phyloP scores from a whole-genome alignment of 176 grass and related monocot genomes.

The Aegilops speltoides region DNA sequence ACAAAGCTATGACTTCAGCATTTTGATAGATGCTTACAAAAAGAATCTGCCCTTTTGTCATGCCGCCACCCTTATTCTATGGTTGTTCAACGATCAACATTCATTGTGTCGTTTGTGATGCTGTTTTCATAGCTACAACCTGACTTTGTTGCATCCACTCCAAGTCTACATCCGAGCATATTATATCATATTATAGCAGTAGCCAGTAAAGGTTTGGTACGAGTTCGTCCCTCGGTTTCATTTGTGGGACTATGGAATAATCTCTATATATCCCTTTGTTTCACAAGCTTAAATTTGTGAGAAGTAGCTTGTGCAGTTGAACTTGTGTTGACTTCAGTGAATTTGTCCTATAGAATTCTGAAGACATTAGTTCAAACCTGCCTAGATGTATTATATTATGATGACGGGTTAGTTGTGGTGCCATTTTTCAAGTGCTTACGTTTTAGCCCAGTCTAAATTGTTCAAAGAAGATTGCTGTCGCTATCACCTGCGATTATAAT shows the following conservation, averaged over 20 bases:
- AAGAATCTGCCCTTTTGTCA: constrained; percentile 6
- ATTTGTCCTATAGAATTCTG: background rate
- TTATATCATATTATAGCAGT: background rate
- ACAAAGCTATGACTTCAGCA: background rate
- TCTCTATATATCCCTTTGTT: background rate
- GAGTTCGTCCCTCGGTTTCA: background rate
- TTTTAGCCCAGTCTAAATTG: background rate
- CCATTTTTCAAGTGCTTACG: constrained; percentile 12
- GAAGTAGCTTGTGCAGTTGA: constrained; percentile 24
- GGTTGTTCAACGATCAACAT: constrained; percentile 45
- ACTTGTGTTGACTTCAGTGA: background rate
- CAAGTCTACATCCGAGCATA: background rate
- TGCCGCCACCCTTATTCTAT: background rate
- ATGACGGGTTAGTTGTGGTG: background rate
- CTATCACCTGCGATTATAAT: constrained; percentile 7
- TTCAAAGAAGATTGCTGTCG: constrained; percentile 28
- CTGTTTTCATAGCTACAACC: background rate
- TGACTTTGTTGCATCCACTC: constrained; percentile 6
- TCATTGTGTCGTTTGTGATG: background rate
- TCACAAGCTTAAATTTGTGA: background rate
- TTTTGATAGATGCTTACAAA: constrained; percentile 29
- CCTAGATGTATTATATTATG: background rate
- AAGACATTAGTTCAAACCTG: constrained; percentile 9
- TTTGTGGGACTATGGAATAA: background rate
- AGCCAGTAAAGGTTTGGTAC: constrained; percentile 11